Percentiles rank a stretch among this genome's conserved stretches.
Evolutionary conservation across 192 early-diverging fungal genomes (phyloP).

Genomic region (Umbelopsis sp.): DNA sequence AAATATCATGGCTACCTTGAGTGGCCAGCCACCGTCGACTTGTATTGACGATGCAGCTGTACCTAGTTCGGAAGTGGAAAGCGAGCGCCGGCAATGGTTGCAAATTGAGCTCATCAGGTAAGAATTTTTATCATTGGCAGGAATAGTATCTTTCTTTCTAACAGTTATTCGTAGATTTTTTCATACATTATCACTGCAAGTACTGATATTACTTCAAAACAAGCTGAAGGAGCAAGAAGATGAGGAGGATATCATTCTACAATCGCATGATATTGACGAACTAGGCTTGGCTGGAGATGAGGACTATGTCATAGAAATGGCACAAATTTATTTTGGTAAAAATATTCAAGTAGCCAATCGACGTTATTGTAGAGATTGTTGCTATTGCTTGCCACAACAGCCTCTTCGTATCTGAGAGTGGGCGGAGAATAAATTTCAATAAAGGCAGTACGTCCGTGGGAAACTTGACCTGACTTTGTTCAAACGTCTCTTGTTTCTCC

Average conservation of each 20-base stretch:
- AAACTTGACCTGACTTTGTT: not conserved
- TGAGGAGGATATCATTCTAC: constrained; percentile 26
- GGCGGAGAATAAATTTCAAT: constrained; percentile 17
- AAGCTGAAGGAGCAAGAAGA: constrained; percentile 35
- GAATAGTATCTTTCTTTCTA: not conserved
- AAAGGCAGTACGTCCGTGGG: not conserved
- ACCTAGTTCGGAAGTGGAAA: constrained; percentile 18
- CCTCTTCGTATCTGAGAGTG: not conserved
- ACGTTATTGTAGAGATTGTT: not conserved
- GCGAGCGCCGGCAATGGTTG: constrained; percentile 15
- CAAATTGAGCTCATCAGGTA: constrained; percentile 38
- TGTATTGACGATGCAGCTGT: constrained; percentile 2
- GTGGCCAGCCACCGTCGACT: not conserved
- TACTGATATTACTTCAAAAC: constrained; percentile 37
- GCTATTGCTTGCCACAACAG: not conserved
- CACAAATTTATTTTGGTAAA: constrained; percentile 48
- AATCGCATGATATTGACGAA: constrained; percentile 41
- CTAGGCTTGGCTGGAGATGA: constrained; percentile 49
- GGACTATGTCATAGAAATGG: constrained; percentile 44
- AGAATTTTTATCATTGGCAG: constrained; percentile 2
- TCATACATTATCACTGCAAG: constrained; percentile 39
- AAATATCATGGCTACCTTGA: constrained; percentile 23
- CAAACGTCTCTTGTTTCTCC: not conserved
- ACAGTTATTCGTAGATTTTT: constrained; percentile 37
- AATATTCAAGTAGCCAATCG: constrained; percentile 31